Conservation (phyloP, 495 filamentous ascomycete species). For the Aspergillus sclerotioniger region DNA sequence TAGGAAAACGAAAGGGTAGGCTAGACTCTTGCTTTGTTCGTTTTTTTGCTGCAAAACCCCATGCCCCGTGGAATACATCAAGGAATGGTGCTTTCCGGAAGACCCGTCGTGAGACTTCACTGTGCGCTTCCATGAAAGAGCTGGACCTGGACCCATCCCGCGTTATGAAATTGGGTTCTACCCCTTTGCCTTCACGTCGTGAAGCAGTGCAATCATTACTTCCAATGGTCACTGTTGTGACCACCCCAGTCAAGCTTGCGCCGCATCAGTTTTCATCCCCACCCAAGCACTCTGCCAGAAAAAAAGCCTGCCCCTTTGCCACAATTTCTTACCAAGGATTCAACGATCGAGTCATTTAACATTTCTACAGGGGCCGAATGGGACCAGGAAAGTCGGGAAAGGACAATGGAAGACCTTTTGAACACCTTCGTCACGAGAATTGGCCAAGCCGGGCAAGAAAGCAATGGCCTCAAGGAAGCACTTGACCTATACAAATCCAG, state of each 20-base stretch:
- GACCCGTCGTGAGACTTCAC: slow-evolving; percentile 4
- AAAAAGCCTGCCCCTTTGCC: slow-evolving; percentile 19
- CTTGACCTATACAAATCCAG: slow-evolving; percentile 67
- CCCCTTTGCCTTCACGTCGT: slow-evolving; percentile 11
- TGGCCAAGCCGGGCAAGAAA: slow-evolving; percentile 57
- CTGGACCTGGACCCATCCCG: slow-evolving; percentile 13
- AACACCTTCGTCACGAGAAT: slow-evolving; percentile 60
- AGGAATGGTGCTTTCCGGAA: slow-evolving; percentile 19
- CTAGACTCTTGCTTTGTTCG: slow-evolving; percentile 30
- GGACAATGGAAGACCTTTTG: slow-evolving; percentile 63
- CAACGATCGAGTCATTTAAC: slow-evolving; percentile 56
- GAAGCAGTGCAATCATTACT: slow-evolving; percentile 12
- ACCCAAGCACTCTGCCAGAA: slow-evolving; percentile 24
- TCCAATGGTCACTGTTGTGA: slow-evolving; percentile 20
- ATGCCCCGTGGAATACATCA: slow-evolving; percentile 25
- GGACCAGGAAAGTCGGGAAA: slow-evolving; percentile 67
- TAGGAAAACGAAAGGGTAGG: slow-evolving; percentile 72
- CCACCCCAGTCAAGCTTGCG: slow-evolving; percentile 24
- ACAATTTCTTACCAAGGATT: slow-evolving; percentile 67
- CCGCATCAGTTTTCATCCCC: slow-evolving; percentile 21
- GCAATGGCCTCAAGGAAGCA: slow-evolving; percentile 63
- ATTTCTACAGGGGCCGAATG: slow-evolving; percentile 55
- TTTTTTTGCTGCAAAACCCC: slow-evolving; percentile 22
- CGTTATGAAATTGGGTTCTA: slow-evolving; percentile 7
- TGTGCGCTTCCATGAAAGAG: slow-evolving; percentile 14